phyloP scores from a whole-genome alignment of 306 rosid species.

The Vicia villosa region DNA sequence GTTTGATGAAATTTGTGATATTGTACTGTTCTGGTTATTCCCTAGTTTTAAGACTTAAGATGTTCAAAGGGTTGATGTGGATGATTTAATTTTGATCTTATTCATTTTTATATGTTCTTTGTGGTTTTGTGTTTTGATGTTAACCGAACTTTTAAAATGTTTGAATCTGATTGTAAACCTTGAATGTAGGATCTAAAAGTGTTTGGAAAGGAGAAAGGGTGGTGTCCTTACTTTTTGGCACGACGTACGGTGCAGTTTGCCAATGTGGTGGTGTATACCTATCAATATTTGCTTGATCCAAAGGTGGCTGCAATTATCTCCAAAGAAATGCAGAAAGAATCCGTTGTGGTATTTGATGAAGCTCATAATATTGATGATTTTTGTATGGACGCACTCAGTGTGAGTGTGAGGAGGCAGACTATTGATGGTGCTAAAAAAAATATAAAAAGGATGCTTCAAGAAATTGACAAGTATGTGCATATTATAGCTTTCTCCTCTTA shows the following conservation, averaged over 20 bases:
- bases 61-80: not conserved
- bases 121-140: constrained; percentile 9
- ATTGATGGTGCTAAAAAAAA: constrained; percentile 93
- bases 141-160: not conserved
- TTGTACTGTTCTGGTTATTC: constrained; percentile 1
- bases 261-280: constrained; percentile 89
- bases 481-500: constrained; percentile 27
- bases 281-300: constrained; percentile 95
- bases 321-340: constrained; percentile 94
- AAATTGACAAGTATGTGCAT: constrained; percentile 74
- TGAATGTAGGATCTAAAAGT: constrained; percentile 68
- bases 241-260: constrained; percentile 93
- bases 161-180: not conserved
- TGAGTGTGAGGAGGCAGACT: constrained; percentile 96
- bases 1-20: not conserved
- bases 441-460: constrained; percentile 78
- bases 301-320: constrained; percentile 90
- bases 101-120: constrained; percentile 18
- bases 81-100: not conserved
- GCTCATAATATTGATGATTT: constrained; percentile 94
- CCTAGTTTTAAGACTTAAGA: not conserved
- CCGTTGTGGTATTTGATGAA: constrained; percentile 94
- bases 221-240: constrained; percentile 95
- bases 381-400: constrained; percentile 96
- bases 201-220: constrained; percentile 80